Conservation (phyloP, 2,329 filamentous ascomycete species). For the Pestalotiopsis sp. region DNA sequence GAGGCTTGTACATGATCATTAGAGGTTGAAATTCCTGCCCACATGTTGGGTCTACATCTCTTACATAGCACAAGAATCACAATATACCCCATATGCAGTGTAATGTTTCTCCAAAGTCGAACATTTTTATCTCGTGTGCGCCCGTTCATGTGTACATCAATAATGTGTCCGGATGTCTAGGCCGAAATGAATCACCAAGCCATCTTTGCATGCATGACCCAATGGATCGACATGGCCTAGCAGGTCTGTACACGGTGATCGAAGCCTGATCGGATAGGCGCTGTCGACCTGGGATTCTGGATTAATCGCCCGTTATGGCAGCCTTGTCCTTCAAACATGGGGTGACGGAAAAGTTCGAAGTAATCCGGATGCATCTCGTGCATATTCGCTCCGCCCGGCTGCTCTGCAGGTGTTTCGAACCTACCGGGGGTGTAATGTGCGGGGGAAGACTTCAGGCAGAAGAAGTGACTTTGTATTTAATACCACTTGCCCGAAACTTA, state of each 20-base stretch:
- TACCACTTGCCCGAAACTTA: not conserved
- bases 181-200: not conserved
- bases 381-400: constrained; percentile 5
- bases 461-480: not conserved
- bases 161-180: not conserved
- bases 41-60: not conserved
- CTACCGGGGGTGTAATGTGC: not conserved
- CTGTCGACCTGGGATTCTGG: not conserved
- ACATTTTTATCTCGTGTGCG: not conserved
- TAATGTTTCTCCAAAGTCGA: not conserved
- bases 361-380: constrained; percentile 3
- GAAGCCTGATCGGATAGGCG: not conserved
- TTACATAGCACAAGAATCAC: not conserved
- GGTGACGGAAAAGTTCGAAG: not conserved
- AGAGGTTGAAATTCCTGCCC: not conserved
- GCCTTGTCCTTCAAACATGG: constrained; percentile 1
- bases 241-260: not conserved
- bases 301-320: constrained; percentile 1
- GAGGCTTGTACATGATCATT: not conserved
- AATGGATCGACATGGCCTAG: not conserved
- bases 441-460: not conserved
- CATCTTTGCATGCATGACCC: not conserved
- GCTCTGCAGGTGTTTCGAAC: not conserved
- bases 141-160: not conserved
- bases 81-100: not conserved